Percentiles rank a stretch among this genome's conserved stretches.
phyloP scores from a whole-genome alignment of 2,329 filamentous ascomycete species.

The Aspergillus clavatus region DNA sequence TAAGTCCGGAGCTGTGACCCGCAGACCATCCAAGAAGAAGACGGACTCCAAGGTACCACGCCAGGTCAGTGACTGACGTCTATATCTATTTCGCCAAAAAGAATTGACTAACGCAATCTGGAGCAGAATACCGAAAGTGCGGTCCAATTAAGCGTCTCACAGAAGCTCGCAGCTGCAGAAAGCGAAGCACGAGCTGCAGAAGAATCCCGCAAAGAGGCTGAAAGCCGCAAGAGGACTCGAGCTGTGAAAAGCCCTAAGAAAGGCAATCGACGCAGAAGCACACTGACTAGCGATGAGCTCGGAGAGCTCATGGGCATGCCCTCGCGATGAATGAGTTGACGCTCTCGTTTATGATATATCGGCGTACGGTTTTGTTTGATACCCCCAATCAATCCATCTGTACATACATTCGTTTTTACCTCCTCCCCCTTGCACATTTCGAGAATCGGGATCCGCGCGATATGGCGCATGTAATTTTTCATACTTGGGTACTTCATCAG shows the following conservation, averaged over 20 bases:
- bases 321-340: constrained; percentile 7
- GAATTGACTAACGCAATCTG: not conserved
- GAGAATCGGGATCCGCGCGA: constrained; percentile 13
- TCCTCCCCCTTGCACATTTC: constrained; percentile 3
- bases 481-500: not conserved
- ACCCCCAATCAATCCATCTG: constrained; percentile 5
- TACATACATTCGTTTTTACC: constrained; percentile 6
- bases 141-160: constrained; percentile 33
- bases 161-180: constrained; percentile 42
- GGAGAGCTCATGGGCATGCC: constrained; percentile 36
- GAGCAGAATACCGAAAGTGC: constrained; percentile 15
- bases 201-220: constrained; percentile 29
- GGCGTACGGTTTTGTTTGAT: constrained; percentile 7
- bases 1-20: constrained; percentile 27
- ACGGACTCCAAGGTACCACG: constrained; percentile 25
- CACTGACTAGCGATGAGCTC: constrained; percentile 43
- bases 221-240: constrained; percentile 34
- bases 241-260: constrained; percentile 23
- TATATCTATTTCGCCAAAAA: not conserved
- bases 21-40: constrained; percentile 24
- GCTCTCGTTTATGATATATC: constrained; percentile 3
- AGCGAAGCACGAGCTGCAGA: constrained; percentile 40
- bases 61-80: constrained; percentile 21
- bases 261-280: constrained; percentile 38
- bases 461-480: constrained; percentile 13